Evolutionary conservation across 352 stramenopile species (phyloP).

Genomic region (Achlya hypogyna): DNA sequence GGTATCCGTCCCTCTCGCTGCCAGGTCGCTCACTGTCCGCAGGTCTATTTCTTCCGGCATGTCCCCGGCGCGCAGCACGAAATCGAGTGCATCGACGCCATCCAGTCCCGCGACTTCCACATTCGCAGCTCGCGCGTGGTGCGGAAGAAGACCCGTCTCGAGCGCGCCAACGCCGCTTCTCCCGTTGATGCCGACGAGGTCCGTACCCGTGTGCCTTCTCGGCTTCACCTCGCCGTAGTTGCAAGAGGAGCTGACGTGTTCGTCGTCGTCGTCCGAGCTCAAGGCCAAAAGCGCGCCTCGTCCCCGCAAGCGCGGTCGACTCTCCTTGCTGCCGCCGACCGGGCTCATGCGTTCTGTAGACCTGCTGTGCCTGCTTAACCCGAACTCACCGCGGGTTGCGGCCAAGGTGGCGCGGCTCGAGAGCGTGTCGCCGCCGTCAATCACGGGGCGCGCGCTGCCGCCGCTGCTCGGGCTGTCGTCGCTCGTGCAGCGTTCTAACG

Average conservation of each 20-base stretch:
- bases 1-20: background rate
- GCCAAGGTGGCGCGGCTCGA: background rate
- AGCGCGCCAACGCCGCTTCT: background rate
- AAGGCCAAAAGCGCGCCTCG: background rate
- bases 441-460: background rate
- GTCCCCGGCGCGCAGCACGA: background rate
- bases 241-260: background rate
- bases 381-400: background rate
- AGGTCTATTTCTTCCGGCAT: constrained; percentile 19
- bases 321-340: background rate
- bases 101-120: constrained; percentile 9
- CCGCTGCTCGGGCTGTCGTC: background rate
- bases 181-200: background rate
- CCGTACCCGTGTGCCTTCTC: background rate
- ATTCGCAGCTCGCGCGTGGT: constrained; percentile 13
- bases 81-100: constrained; percentile 15
- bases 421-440: background rate
- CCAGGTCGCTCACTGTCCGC: background rate
- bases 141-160: constrained; percentile 17
- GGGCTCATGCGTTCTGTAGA: constrained; percentile 1
- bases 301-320: background rate
- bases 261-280: background rate
- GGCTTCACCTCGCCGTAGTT: background rate
- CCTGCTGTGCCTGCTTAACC: constrained; percentile 13
- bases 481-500: constrained; percentile 10